Conservation (phyloP, 225 moss, liverwort and hornwort species). For the Pseudoscleropodium purum region DNA sequence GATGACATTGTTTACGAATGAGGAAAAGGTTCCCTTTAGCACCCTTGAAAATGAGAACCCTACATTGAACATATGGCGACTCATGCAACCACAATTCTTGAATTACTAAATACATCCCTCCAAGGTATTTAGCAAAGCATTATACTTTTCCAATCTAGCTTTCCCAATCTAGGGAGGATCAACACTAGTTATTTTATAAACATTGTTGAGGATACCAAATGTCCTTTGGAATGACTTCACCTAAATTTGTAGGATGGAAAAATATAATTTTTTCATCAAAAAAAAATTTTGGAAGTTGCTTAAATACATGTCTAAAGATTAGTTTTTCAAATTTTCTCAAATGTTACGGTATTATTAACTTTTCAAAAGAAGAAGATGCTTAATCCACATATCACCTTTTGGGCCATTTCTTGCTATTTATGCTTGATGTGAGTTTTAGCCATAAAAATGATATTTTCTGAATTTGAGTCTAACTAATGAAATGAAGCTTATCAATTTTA, state of each 20-base stretch:
- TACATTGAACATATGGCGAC: no score
- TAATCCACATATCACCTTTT: background rate
- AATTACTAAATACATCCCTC: background rate
- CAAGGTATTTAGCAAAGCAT: background rate
- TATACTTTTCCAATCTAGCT: background rate
- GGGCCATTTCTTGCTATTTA: background rate
- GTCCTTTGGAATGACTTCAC: background rate
- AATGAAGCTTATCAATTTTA: background rate
- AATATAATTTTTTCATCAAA: background rate
- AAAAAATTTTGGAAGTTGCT: background rate
- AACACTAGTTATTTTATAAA: rapidly evolving
- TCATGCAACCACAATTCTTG: background rate
- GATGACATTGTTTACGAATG: background rate
- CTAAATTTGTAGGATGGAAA: background rate
- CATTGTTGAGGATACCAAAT: rapidly evolving
- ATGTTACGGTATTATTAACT: background rate
- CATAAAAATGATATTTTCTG: rapidly evolving
- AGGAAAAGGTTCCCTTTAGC: background rate
- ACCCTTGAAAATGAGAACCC: background rate
- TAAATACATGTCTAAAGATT: rapidly evolving
- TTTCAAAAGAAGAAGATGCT: background rate
- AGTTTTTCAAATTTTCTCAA: background rate
- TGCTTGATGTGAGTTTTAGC: background rate
- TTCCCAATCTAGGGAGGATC: background rate
- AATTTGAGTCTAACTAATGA: background rate